Evolutionary conservation across 352 stramenopile species (phyloP), one percentile per base, ranked within the genome.

Genomic region (Phytophthora syringae): DNA sequence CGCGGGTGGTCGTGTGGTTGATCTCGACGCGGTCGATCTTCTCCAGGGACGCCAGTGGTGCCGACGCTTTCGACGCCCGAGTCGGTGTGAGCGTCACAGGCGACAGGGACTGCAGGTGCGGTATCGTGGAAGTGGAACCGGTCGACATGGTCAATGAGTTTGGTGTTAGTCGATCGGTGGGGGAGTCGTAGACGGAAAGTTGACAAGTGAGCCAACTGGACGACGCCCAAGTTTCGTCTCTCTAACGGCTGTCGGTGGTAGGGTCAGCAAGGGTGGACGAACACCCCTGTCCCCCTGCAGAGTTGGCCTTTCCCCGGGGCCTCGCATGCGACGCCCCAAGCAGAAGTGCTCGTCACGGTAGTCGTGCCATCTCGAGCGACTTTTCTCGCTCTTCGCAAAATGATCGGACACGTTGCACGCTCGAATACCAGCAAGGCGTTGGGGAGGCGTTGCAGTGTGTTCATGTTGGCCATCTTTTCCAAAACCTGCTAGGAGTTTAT

Each of bases 21-120:
- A 89, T 82, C 60, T 85, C 72, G 51, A 89, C 34, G 42, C 63
- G 70, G 18, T 84, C 67, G 61, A 86, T 77, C 22, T 72, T 76
- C 36, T 74, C 59, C 28, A 82, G 52, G 25, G 57, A 70, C 28
- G 61, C 48, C 6, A 82, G 47, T n/a, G 74, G 74, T 5, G 67
- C 74, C 24, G 67, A 62, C 0, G 67, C 70, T 11, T 52, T 72
- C 15, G 70, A 79, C 24, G 42, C 25, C 2, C 61, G 55, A 34
- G 58, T 75, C 45, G 72, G 72, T 7, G 42, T 59, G 20, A 80
- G 37, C 15, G 64, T 56, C 22, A 67, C 62, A 7, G 72, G 69
- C 22, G 59, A 63, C 25, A 80, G 51, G 7, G 56, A 50, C 25
- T 70, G 62, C 34, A 70, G 43, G 53, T 60, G 59, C 24, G 64